Evolutionary conservation across 148 eudicot species (phyloP).

Genomic region (Polygonum maritimum): DNA sequence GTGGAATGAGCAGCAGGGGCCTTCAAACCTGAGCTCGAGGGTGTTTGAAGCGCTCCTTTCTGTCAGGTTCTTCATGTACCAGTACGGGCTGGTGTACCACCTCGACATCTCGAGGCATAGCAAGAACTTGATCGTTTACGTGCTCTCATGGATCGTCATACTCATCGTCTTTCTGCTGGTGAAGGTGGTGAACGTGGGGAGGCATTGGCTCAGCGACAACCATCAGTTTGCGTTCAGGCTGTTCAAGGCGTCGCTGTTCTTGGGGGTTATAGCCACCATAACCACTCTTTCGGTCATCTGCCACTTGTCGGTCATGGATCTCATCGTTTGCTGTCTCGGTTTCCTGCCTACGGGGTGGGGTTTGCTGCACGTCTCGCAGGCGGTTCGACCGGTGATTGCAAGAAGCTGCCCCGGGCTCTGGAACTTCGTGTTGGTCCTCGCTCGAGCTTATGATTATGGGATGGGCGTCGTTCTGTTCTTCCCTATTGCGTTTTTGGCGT

Average conservation of each 20-base stretch:
- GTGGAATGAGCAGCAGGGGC: conserved; percentile 88
- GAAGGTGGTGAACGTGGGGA: conserved; percentile 70
- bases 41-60: conserved; percentile 63
- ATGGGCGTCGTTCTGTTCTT: conserved; percentile 81
- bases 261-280: conserved; percentile 61
- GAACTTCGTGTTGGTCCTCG: conserved; percentile 62
- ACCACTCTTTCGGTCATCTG: conserved; percentile 53
- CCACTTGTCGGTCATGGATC: conserved; percentile 57
- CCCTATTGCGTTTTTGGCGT: conserved; percentile 76
- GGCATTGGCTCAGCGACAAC: conserved; percentile 51
- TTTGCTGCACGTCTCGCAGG: conserved; percentile 72
- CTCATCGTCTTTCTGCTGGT: conserved; percentile 60
- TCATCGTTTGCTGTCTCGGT: conserved; percentile 77
- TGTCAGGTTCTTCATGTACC: conserved; percentile 76
- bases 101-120: conserved; percentile 69
- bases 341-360: conserved; percentile 99
- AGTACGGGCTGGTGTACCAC: conserved; percentile 94
- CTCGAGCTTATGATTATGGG: conserved; percentile 70
- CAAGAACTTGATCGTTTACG: conserved; percentile 66
- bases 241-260: conserved; percentile 68
- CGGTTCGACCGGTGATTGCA: conserved; percentile 48
- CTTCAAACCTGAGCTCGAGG: conserved; percentile 52
- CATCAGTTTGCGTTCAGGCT: conserved; percentile 75
- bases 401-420: conserved; percentile 48
- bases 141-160: conserved; percentile 88